Conservation (phyloP, 139 green algal genomes). For the Spirogloea muscicola region DNA sequence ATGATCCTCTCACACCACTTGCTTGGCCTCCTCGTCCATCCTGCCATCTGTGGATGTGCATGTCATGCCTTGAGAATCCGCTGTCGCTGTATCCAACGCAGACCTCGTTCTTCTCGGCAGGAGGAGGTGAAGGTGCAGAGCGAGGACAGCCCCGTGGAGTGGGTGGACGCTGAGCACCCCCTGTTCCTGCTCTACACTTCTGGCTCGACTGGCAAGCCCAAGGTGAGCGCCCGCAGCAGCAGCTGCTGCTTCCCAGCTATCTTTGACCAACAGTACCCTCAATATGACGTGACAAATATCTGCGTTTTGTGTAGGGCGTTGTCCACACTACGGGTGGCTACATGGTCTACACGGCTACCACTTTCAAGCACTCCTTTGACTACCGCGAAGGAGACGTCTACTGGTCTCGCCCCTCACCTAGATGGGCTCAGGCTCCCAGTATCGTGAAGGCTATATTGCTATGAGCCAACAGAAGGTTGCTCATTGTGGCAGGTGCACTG, state of each 20-base stretch:
- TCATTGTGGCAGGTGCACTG: slow-evolving; percentile 73
- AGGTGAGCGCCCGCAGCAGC: slow-evolving; percentile 56
- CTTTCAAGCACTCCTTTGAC: slow-evolving; percentile 51
- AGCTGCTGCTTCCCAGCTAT: not conserved
- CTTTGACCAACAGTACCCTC: not conserved
- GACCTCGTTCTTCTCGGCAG: not conserved
- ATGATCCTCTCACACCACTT: not conserved
- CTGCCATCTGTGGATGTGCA: not conserved
- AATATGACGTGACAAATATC: not conserved
- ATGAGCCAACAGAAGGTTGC: too few species aligned
- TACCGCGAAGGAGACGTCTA: slow-evolving; percentile 37
- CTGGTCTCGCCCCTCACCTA: too few species aligned
- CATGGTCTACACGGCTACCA: slow-evolving; percentile 54
- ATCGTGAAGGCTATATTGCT: too few species aligned
- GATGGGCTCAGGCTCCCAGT: too few species aligned
- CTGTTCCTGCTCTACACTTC: slow-evolving; percentile 93
- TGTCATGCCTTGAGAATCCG: too few species aligned
- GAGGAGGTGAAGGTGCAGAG: not conserved
- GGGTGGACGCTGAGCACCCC: slow-evolving; percentile 59
- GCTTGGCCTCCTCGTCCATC: not conserved
- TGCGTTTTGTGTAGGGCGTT: slow-evolving; percentile 41
- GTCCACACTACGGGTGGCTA: slow-evolving; percentile 52
- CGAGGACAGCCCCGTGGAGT: slow-evolving; percentile 30
- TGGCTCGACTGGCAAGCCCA: slow-evolving; percentile 90
- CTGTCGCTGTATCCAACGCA: not conserved